Evolutionary conservation across 169 alveolate species (phyloP), one percentile per base, ranked within the genome.

Genomic region (Plasmodium malariae): DNA sequence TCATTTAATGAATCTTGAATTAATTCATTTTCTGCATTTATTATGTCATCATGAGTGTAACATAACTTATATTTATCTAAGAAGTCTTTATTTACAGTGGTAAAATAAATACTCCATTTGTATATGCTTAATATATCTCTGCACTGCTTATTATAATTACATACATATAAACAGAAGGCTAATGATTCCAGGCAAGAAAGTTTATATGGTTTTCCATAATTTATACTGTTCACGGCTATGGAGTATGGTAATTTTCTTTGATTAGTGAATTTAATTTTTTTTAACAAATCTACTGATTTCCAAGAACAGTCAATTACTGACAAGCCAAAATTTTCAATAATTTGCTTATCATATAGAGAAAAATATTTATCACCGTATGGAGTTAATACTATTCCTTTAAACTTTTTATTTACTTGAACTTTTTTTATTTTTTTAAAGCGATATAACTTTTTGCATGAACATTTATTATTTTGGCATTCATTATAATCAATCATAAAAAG

Each of bases 151-250:
- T 36, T 70, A 63, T 86, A 86, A 62, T 72, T 72, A 86, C 92
- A 86, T n/a, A 86, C 19, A 70, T 86, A 86, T 55, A 86, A 59
- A 34, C 92, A 86, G 69, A 70, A 86, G 6, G 92, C 92, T 63
- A 86, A 59, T 3, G 92, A 86, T 71, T 86, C 92, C 54, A 86
- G 70, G 19, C 92, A 86, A 17, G 92, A 86, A 26, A 86, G 87
- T 63, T 86, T 86, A 36, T 86, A 86, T 30, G 92, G 87, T 34
- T 86, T 86, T 86, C 92, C 92, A 86, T 86, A 86, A 70, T 86
- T 86, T 55, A 86, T 86, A 49, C 92, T 86, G 40, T 86, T 86
- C 37, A 86, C 92, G 37, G 92, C 92, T 70, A 86, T 86, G 21
- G 70, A 70, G 36, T 86, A 86, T 3, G 92, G 92, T 43, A 86